Evolutionary conservation across 352 stramenopile species (phyloP).

Genomic region (Phytophthora colocasiae): DNA sequence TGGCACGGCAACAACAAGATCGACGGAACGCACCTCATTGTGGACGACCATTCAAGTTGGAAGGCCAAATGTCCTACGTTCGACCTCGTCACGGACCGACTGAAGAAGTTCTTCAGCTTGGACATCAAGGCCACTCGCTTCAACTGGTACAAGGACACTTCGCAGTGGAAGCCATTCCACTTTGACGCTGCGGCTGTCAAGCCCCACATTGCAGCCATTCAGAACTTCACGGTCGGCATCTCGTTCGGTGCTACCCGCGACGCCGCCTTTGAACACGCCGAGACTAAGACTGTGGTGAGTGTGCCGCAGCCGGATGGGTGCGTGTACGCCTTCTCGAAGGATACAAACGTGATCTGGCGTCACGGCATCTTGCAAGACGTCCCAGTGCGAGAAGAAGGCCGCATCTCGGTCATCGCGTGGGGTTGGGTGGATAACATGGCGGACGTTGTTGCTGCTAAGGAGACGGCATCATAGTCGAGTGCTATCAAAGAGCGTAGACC

Average conservation of each 20-base stretch:
- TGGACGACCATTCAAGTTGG: constrained; percentile 89
- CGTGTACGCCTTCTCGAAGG: constrained; percentile 92
- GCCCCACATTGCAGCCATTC: constrained; percentile 88
- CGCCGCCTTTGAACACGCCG: constrained; percentile 91
- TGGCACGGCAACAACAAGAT: constrained; percentile 91
- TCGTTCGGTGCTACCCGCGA: constrained; percentile 93
- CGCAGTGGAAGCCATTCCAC: constrained; percentile 95
- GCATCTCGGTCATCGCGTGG: constrained; percentile 96
- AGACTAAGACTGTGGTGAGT: constrained; percentile 88
- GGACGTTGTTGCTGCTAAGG: constrained; percentile 30
- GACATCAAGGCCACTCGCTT: constrained; percentile 92
- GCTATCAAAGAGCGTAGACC: constrained; percentile 4
- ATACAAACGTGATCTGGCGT: constrained; percentile 95
- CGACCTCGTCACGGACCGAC: constrained; percentile 76
- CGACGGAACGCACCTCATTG: constrained; percentile 94
- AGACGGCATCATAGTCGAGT: constrained; percentile 15
- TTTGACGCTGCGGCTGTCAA: constrained; percentile 95
- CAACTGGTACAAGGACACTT: constrained; percentile 96
- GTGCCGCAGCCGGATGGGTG: constrained; percentile 94
- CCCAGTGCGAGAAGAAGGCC: constrained; percentile 87
- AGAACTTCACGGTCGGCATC: constrained; percentile 97
- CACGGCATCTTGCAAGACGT: constrained; percentile 92
- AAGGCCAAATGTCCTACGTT: constrained; percentile 82
- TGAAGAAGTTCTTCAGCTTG: constrained; percentile 92
- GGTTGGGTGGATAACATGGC: constrained; percentile 85